Evolutionary conservation across 176 grass and related monocot species (phyloP).

Genomic region (Hsuehochloa calcarea): DNA sequence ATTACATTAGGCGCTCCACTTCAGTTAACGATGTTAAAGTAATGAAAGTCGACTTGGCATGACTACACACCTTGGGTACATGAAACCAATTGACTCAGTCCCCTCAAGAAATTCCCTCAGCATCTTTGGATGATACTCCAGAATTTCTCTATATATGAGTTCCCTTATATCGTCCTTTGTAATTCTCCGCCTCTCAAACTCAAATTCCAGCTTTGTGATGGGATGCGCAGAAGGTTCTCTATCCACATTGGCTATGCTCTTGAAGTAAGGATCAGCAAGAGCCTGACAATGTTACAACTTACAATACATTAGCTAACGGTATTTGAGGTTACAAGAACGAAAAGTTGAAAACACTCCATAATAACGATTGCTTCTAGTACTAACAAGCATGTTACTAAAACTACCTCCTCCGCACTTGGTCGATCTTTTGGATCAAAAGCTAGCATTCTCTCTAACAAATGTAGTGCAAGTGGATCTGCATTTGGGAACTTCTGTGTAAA

Average conservation of each 20-base stretch:
- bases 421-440: constrained; percentile 97
- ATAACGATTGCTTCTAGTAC: not conserved
- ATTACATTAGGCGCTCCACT: not conserved
- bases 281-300: constrained; percentile 53
- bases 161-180: constrained; percentile 96
- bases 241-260: constrained; percentile 85
- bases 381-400: not conserved
- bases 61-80: constrained; percentile 83
- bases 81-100: constrained; percentile 74
- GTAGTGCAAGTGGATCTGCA: constrained; percentile 69
- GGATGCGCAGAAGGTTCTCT: constrained; percentile 85
- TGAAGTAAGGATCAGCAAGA: constrained; percentile 95
- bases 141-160: constrained; percentile 95
- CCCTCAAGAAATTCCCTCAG: constrained; percentile 82
- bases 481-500: constrained; percentile 82
- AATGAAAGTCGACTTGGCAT: constrained; percentile 6
- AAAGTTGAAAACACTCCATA: not conserved
- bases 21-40: not conserved
- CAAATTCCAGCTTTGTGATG: constrained; percentile 88
- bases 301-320: constrained; percentile 25
- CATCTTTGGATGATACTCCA: constrained; percentile 96
- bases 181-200: constrained; percentile 87
- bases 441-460: constrained; percentile 78
- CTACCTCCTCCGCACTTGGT: constrained; percentile 87
- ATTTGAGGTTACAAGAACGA: constrained; percentile 26